phyloP scores from a whole-genome alignment of 176 grass and related monocot genomes.

The Cocos nucifera region DNA sequence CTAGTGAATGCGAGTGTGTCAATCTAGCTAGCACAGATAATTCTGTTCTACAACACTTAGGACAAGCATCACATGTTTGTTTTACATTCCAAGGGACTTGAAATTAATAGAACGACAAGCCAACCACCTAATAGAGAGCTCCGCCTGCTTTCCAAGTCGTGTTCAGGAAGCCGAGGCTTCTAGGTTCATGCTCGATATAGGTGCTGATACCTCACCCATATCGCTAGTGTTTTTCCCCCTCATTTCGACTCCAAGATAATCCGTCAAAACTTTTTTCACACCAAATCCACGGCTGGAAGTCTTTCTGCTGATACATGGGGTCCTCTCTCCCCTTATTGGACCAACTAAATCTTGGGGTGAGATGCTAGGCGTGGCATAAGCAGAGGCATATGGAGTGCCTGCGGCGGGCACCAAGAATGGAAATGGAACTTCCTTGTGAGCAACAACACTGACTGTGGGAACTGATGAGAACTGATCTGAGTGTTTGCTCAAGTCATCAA shows the following conservation, averaged over 20 bases:
- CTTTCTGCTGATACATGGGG: constrained; percentile 27
- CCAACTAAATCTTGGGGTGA: constrained; percentile 42
- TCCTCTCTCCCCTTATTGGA: constrained; percentile 42
- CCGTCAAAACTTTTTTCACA: constrained; percentile 51
- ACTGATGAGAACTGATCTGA: constrained; percentile 29
- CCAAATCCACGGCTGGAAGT: constrained; percentile 28
- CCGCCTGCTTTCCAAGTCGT: too few relatives aligned
- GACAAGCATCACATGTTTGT: too few relatives aligned
- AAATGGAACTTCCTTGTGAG: constrained; percentile 35
- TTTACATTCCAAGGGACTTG: too few relatives aligned
- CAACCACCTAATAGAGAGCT: too few relatives aligned
- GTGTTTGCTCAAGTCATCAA: constrained; percentile 62
- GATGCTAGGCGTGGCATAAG: constrained; percentile 63
- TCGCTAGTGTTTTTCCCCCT: constrained; percentile 36
- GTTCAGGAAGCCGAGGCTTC: too few relatives aligned
- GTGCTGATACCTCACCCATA: not conserved
- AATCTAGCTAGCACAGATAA: too few relatives aligned
- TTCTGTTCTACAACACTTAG: too few relatives aligned
- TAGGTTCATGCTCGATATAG: too few relatives aligned
- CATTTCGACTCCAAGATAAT: constrained; percentile 34
- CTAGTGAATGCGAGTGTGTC: too few relatives aligned
- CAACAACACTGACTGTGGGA: constrained; percentile 29
- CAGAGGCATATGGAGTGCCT: constrained; percentile 54
- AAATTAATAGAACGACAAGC: too few relatives aligned
- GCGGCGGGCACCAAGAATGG: constrained; percentile 61